Evolutionary conservation across 352 stramenopile genomes (phyloP), one percentile per base, ranked within the genome.

Genomic region (Phytophthora kernoviae): DNA sequence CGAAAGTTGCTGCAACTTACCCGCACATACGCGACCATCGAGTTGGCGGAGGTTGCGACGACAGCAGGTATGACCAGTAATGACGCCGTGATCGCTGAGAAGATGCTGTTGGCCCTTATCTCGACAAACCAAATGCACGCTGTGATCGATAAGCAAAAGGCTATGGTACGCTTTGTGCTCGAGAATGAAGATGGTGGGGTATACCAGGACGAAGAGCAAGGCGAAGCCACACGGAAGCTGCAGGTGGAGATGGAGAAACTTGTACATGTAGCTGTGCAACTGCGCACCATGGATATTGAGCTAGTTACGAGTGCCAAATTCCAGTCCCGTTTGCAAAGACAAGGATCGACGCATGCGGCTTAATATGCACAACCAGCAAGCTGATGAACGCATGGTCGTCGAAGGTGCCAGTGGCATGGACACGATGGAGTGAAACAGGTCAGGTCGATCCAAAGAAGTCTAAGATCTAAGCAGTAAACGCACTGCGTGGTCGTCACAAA

Each of bases 291-390:
- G 75, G 84, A 94, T 58, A 73, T 80, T n/a, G 84, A 94, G 61
- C 67, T 94, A 15, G 81, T 94, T 4, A 91, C 82, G 56, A 91
- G 83, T 54, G 51, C 75, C 54, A 91, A 92, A 57, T 94, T 94
- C 62, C 81, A 92, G 62, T 77, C 65, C 50, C 81, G 79, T 41
- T 34, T 83, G 65, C 76, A 87, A 51, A 45, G 84, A 93, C 37
- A 90, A 91, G 54, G 84, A 93, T 26, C 81, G 83, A 10, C 83
- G 81, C 34, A 74, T 73, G 52, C 78, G 70, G 33, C 46, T 79
- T 15, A 66, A 68, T 42, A 67, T 75, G 56, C 65, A 75, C 53
- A 79, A 80, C 57, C 67, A 79, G 49, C 72, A 76, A 59, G 62
- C 66, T 32, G 80, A 84, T 36, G 77, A 85, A 24, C 73, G 65